These are phyloP conservation scores for Solanum peruvianum DNA, from an alignment of 257 asterid species.

Conservation along the genomic window DNA sequence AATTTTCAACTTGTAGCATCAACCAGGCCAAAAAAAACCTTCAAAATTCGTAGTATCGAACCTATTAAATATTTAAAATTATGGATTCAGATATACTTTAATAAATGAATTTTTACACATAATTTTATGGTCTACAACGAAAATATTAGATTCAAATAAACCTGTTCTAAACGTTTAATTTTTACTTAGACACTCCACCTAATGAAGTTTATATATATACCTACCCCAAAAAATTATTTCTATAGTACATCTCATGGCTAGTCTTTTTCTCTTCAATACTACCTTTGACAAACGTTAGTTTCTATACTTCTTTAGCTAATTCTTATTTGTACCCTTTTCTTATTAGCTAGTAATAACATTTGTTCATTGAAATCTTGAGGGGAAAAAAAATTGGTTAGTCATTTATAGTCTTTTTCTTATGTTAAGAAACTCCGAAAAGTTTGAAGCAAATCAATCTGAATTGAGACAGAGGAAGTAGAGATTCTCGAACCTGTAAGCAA, in stretches of 20 bases:
- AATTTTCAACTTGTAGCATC: background rate
- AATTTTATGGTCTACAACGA: accelerated
- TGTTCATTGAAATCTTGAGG: background rate
- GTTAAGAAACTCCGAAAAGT: background rate
- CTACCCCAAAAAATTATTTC: background rate
- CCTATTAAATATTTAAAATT: background rate
- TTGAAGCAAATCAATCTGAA: background rate
- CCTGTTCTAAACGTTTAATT: background rate
- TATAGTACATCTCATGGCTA: background rate
- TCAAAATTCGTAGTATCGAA: background rate
- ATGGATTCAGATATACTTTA: background rate
- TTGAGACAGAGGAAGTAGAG: background rate
- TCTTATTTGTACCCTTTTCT: background rate
- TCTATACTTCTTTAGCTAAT: background rate
- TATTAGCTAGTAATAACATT: background rate
- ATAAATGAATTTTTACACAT: background rate
- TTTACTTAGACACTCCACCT: background rate
- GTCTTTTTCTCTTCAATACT: background rate
- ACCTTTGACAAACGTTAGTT: background rate
- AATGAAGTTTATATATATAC: background rate
- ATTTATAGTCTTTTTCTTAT: background rate
- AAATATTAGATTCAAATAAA: background rate
- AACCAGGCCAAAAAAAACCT: background rate
- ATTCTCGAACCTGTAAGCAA: background rate
- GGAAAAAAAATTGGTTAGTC: background rate